Evolutionary conservation across 768 basidiomycete species (phyloP).

Genomic region (Serendipita sp.): DNA sequence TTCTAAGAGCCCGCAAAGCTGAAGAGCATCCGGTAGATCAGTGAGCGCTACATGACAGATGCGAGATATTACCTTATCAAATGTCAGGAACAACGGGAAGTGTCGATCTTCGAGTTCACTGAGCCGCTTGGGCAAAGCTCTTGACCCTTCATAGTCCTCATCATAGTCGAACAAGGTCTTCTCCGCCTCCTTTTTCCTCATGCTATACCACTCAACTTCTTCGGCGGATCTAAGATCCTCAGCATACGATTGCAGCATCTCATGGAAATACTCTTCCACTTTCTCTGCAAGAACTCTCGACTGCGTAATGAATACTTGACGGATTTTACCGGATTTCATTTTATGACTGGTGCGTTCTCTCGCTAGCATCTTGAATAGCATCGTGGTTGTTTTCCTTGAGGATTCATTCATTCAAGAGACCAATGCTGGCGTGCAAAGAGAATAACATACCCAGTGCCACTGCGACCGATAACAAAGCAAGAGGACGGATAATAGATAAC

Average conservation of each 20-base stretch:
- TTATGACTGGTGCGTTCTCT: conserved; percentile 33
- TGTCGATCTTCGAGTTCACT: conserved; percentile 40
- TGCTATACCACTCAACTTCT: conserved; percentile 21
- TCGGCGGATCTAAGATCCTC: conserved; percentile 21
- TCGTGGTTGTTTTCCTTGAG: conserved; percentile 54
- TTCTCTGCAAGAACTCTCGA: conserved; percentile 48
- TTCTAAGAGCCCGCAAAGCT: conserved; percentile 36
- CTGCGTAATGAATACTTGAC: conserved; percentile 59
- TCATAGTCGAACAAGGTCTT: conserved; percentile 24
- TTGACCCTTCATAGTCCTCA: conserved; percentile 25
- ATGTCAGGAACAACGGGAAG: conserved; percentile 57
- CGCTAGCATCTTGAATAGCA: conserved; percentile 59
- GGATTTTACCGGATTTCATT: conserved; percentile 26
- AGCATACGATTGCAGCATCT: conserved; percentile 30
- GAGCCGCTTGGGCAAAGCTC: conserved; percentile 33
- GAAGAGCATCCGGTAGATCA: background rate
- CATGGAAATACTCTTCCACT: conserved; percentile 49
- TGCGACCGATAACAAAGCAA: conserved; percentile 51
- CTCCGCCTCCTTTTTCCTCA: conserved; percentile 8
- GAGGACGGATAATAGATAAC: conserved; percentile 44
- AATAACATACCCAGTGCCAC: conserved; percentile 47
- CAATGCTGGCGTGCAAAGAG: background rate
- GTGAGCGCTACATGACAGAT: too few species aligned
- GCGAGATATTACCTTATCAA: conserved; percentile 31
- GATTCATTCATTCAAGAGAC: background rate